Conservation (phyloP, 2,329 filamentous ascomycete species). For the Alternaria triticimaculans region DNA sequence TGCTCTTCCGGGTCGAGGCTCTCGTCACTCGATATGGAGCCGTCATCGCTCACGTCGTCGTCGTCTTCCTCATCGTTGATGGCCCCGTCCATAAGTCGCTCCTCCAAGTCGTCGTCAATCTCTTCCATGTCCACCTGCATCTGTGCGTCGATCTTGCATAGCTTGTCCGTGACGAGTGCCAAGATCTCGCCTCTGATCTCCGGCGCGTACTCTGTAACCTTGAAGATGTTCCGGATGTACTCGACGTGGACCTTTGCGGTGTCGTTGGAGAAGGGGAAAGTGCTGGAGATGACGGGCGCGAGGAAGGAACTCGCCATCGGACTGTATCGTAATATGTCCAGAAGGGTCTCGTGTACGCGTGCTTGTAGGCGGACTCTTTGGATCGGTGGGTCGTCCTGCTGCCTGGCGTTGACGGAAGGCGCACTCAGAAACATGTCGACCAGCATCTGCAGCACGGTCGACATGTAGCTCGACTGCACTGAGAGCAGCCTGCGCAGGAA, state of each 20-base stretch:
- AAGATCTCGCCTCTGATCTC: constrained; percentile 81
- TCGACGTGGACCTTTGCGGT: constrained; percentile 79
- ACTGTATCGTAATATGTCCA: constrained; percentile 78
- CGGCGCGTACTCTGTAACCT: constrained; percentile 77
- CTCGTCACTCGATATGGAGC: constrained; percentile 73
- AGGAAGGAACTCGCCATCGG: constrained; percentile 78
- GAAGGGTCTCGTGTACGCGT: constrained; percentile 77
- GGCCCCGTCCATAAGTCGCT: constrained; percentile 70
- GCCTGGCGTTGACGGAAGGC: constrained; percentile 61
- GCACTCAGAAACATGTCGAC: constrained; percentile 75
- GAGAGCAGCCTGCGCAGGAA: constrained; percentile 73
- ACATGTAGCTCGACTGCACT: constrained; percentile 80
- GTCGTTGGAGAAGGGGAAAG: constrained; percentile 80
- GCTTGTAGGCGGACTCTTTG: constrained; percentile 69
- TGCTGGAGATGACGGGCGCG: constrained; percentile 68
- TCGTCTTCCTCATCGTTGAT: constrained; percentile 54
- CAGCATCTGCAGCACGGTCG: constrained; percentile 77
- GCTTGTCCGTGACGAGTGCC: constrained; percentile 79
- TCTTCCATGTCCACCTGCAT: constrained; percentile 95
- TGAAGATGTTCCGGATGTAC: constrained; percentile 87
- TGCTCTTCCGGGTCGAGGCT: constrained; percentile 63
- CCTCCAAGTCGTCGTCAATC: constrained; percentile 84
- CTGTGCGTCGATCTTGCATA: constrained; percentile 94
- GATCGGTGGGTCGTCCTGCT: constrained; percentile 64
- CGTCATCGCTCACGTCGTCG: constrained; percentile 68